Conservation (phyloP, 345 rosid species). For the Mercurialis annua region DNA sequence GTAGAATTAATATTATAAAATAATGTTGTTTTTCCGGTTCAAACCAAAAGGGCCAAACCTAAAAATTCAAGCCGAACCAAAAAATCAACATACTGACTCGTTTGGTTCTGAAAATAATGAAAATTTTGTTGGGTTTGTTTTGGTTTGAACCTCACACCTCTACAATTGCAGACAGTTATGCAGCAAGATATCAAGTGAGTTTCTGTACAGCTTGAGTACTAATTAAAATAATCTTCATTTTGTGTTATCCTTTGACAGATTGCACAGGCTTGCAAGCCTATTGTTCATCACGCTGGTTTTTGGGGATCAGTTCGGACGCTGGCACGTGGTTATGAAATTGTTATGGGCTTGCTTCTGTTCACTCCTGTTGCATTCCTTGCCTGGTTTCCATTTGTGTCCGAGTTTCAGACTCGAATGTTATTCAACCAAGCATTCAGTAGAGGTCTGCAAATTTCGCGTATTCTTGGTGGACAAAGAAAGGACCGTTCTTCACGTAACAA, state of each 20-base stretch:
- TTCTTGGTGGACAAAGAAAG: slow-evolving; percentile 90
- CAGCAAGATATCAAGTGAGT: not conserved
- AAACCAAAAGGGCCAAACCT: no score
- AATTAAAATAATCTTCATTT: not conserved
- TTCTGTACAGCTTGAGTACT: not conserved
- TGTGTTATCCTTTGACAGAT: slow-evolving; percentile 38
- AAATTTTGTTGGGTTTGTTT: no score
- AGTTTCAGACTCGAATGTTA: slow-evolving; percentile 98
- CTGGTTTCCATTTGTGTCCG: slow-evolving; percentile 98
- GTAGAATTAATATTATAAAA: no score
- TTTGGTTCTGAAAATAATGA: no score
- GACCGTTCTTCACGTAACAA: slow-evolving; percentile 74
- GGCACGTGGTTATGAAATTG: slow-evolving; percentile 91
- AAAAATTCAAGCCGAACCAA: no score
- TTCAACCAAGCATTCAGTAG: slow-evolving; percentile 99
- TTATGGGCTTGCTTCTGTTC: slow-evolving; percentile 90
- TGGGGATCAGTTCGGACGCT: slow-evolving; percentile 91
- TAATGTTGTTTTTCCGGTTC: no score
- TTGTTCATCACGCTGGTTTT: slow-evolving; percentile 65
- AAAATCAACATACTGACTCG: no score
- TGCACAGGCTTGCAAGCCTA: slow-evolving; percentile 91
- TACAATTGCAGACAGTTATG: no score
- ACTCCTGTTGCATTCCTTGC: slow-evolving; percentile 98
- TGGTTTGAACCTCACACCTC: no score
- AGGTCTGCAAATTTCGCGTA: slow-evolving; percentile 97